These are phyloP conservation scores for Aspergillus conjunctus DNA, from an alignment of 495 filamentous ascomycete genomes.

Conservation along the genomic window DNA sequence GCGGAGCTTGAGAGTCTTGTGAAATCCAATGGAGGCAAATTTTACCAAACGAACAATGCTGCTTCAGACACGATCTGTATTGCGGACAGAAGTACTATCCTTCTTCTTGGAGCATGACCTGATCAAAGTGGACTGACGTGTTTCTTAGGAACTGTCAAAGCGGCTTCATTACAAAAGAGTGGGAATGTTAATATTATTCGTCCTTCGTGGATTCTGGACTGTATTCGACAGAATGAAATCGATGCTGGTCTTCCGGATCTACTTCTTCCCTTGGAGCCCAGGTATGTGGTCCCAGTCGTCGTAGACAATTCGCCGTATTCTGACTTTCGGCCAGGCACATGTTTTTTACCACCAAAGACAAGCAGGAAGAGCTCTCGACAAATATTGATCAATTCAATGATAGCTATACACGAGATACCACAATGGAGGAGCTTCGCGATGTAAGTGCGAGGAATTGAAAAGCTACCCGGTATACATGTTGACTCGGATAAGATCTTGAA, in stretches of 20 bases:
- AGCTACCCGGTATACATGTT: background rate
- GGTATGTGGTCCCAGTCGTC: conserved; percentile 40
- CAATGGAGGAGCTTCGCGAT: conserved; percentile 61
- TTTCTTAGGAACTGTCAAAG: conserved; percentile 69
- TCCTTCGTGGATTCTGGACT: conserved; percentile 85
- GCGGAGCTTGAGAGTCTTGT: conserved; percentile 80
- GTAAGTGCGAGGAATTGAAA: conserved; percentile 32
- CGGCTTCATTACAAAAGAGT: conserved; percentile 74
- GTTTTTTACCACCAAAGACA: conserved; percentile 53
- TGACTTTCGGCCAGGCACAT: conserved; percentile 48
- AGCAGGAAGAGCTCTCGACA: conserved; percentile 43
- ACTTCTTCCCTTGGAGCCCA: conserved; percentile 70
- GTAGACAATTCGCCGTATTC: background rate
- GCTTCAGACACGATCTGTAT: conserved; percentile 65
- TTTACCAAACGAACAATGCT: conserved; percentile 72
- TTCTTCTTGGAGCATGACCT: background rate
- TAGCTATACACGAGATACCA: conserved; percentile 77
- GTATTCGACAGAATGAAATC: conserved; percentile 64
- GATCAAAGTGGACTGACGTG: conserved; percentile 18
- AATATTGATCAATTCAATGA: conserved; percentile 79
- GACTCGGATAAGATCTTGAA: conserved; percentile 40
- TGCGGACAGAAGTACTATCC: conserved; percentile 67
- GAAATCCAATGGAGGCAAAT: conserved; percentile 83
- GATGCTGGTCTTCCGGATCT: conserved; percentile 60
- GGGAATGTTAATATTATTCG: conserved; percentile 70